Base-by-base conservation (phyloP, 768 basidiomycete species). In the Mrakia hoshinonis region DNA sequence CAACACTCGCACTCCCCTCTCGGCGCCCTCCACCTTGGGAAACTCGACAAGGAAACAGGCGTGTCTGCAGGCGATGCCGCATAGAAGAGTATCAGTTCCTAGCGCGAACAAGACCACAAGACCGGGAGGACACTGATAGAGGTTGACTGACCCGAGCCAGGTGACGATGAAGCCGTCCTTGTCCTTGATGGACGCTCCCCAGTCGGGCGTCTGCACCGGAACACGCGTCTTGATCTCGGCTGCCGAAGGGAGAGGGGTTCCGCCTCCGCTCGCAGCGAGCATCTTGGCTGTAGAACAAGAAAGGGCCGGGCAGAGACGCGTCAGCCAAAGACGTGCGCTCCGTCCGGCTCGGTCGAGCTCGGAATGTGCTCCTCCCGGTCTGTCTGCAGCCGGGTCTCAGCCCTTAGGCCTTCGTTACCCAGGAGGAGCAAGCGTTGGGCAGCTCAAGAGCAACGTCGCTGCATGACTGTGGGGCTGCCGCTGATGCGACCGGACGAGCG, bases 41-140 rank as follows among this genome's bases (percentile, higher is more conserved):
- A 85, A 78, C 76, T 86, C 84, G 18, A 85, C 78, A 4, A 85
- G 77, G 77, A 85, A 84, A 63, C 82, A 85, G 0, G 85, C 85
- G 76, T 85, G 85, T 12, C 74, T 75, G 46, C 1, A 2, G 0
- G 1, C 46, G 13, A 31, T 20, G 0, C n/a, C 0, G 39, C 43
- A 38, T n/a, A 38, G 47, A 3, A 18, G 10, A 29, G 20, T 6
- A 4, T 24, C n/a, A 15, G 54, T 4, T 38, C 29, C 5, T 26
- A 39, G 10, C 24, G 20, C 24, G 15, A 64, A 18, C 9, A 15
- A 60, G 13, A 12, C 15, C 31, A 49, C 15, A 20, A 46, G n/a
- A 34, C n/a, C n/a, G 46, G 18, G 29, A 66, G 24, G 1, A 31
- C n/a, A n/a, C n/a, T n/a, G n/a, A n/a, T n/a, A n/a, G n/a, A n/a